Evolutionary conservation across 192 early-diverging fungal genomes (phyloP).

Genomic region (Obelidium mucronatum): DNA sequence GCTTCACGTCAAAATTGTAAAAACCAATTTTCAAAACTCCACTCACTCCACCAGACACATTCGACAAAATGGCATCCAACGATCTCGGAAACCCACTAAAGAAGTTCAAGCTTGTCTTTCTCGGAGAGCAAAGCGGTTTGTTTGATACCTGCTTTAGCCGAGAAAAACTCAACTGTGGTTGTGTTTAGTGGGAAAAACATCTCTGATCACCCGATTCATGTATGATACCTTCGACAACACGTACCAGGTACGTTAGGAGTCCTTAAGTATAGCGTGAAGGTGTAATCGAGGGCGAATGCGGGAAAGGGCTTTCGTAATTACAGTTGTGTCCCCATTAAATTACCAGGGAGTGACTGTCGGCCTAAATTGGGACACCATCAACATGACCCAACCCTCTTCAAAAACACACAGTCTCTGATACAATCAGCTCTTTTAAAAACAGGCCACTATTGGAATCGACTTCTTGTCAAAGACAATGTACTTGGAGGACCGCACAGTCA

Average conservation of each 20-base stretch:
- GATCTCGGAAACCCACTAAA: constrained; percentile 50
- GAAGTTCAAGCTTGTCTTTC: constrained; percentile 99
- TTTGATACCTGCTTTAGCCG: too few relatives aligned
- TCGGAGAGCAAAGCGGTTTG: constrained; percentile 97
- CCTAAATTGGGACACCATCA: too few relatives aligned
- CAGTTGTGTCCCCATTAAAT: too few relatives aligned
- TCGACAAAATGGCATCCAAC: constrained; percentile 35
- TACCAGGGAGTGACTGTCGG: too few relatives aligned
- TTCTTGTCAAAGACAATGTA: constrained; percentile 99
- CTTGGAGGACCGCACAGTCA: constrained; percentile 95
- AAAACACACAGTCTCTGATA: not conserved
- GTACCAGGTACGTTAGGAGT: constrained; percentile 76
- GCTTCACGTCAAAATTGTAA: too few relatives aligned
- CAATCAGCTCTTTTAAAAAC: not conserved
- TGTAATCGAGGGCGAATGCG: too few relatives aligned
- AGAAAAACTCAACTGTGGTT: too few relatives aligned
- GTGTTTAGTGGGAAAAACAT: constrained; percentile 99
- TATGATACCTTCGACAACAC: constrained; percentile 99
- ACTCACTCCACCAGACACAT: not conserved
- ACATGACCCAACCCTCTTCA: not conserved
- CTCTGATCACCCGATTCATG: constrained; percentile 99
- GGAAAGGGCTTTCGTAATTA: too few relatives aligned
- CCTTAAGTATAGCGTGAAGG: too few relatives aligned
- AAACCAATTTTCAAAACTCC: not conserved
- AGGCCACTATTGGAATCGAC: constrained; percentile 99